phyloP scores from a whole-genome alignment of 1,139 yeast species.

The Arxiozyma telluris region DNA sequence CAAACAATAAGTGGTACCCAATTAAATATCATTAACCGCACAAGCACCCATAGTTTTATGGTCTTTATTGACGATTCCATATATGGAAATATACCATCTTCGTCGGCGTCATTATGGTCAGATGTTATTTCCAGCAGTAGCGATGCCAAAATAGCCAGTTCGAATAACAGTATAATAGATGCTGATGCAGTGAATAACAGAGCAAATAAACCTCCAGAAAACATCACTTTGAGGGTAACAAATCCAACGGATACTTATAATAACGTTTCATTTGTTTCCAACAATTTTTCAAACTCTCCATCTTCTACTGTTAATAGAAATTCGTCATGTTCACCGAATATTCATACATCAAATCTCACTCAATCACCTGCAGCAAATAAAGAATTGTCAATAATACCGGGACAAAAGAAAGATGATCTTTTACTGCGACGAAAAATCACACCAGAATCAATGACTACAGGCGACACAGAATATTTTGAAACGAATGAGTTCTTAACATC shows the following conservation, averaged over 20 bases:
- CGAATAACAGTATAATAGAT: not conserved
- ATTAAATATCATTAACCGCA: not conserved
- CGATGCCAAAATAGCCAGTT: not conserved
- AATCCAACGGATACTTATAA: not conserved
- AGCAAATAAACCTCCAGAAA: too few species aligned
- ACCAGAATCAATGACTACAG: conserved; percentile 1
- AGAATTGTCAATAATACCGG: not conserved
- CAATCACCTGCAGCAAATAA: not conserved
- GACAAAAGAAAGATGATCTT: not conserved
- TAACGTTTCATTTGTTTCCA: not conserved
- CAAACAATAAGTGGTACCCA: not conserved
- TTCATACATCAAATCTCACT: not conserved
- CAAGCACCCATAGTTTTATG: conserved; percentile 1
- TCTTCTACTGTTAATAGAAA: not conserved
- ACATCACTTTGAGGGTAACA: too few species aligned
- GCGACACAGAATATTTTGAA: conserved; percentile 4
- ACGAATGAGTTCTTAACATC: not conserved
- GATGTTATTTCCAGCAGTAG: not conserved
- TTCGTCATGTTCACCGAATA: not conserved
- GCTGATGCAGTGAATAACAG: too few species aligned
- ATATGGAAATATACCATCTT: not conserved
- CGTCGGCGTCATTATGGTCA: not conserved
- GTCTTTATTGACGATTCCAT: conserved; percentile 1
- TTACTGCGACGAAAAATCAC: conserved; percentile 1
- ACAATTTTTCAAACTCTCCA: too few species aligned